Evolutionary conservation across 768 basidiomycete genomes (phyloP), one percentile per base, ranked within the genome.

Genomic region (Psilocybe subaeruginosa): DNA sequence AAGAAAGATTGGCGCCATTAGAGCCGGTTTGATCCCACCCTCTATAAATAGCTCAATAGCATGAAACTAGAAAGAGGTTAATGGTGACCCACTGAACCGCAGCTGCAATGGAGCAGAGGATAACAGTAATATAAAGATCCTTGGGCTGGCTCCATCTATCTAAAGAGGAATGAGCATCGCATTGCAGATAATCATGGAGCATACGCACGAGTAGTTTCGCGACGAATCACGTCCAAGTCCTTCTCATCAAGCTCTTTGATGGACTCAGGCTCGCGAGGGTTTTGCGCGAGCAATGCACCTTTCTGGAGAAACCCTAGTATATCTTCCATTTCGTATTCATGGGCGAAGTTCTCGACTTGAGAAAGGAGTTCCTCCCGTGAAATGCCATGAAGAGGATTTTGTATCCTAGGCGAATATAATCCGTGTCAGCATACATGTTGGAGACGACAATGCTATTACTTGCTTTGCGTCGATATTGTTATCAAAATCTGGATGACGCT

Each of bases 271-370:
- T 72, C 54, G 67, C 66, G 65, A 0, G 89, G 85, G 60, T 85
- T 81, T 69, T 90, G 90, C 0, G 90, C 89, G 29, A 91, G 65
- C n/a, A 90, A 76, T 1, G 91, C 91, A 23, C 87, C 90, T 74
- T 90, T 91, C 65, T 80, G 76, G 58, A 92, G 78, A 17, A 78
- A 63, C 3, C 64, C 9, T 1, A 76, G 65, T 7, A 80, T 73
- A 59, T 84, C 78, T 8, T 74, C 74, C 69, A 80, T 69, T 35
- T 73, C 77, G 50, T 75, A 66, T 64, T 79, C 78, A 57, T 75
- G 76, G 0, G 87, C 85, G 66, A 92, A 93, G 5, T 74, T 71
- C 49, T 85, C 81, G 33, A 86, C 88, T 56, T 88, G 82, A 0
- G 77, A 70, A 64, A 88, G 74, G 46, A 93, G 82, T 60, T 82